Conservation (phyloP, 2,329 filamentous ascomycete genomes). For the Leptographium wingfieldii region DNA sequence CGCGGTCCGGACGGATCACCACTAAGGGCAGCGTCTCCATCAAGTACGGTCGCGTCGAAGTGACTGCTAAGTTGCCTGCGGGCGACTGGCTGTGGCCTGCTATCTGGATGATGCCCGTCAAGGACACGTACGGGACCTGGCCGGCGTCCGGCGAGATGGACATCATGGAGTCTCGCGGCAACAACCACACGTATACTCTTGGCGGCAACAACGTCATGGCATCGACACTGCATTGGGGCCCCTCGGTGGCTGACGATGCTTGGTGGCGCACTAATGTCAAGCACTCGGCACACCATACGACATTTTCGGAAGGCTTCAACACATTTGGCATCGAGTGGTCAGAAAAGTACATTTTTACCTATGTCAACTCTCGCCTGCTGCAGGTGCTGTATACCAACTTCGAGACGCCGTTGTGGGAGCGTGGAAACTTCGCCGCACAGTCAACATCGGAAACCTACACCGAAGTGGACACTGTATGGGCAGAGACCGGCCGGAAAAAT, state of each 20-base stretch:
- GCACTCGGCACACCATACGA: constrained; percentile 60
- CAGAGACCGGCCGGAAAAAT: constrained; percentile 42
- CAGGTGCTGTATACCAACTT: constrained; percentile 75
- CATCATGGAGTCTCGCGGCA: constrained; percentile 68
- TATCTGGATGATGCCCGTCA: constrained; percentile 78
- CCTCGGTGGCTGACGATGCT: constrained; percentile 55
- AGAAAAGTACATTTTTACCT: constrained; percentile 79
- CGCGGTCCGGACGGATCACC: constrained; percentile 66
- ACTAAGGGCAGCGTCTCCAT: constrained; percentile 58
- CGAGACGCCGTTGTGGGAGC: constrained; percentile 52
- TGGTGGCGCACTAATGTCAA: constrained; percentile 81
- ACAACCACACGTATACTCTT: constrained; percentile 63
- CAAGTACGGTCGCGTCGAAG: constrained; percentile 72
- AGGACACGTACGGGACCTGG: constrained; percentile 63
- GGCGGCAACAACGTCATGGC: constrained; percentile 74
- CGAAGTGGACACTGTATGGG: constrained; percentile 51
- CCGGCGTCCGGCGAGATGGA: constrained; percentile 75
- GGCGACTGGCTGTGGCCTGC: constrained; percentile 87
- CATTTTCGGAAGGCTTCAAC: constrained; percentile 57
- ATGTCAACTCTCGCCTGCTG: constrained; percentile 66
- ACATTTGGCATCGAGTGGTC: constrained; percentile 78
- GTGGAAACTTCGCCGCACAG: constrained; percentile 53
- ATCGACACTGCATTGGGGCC: constrained; percentile 74
- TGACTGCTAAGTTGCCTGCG: constrained; percentile 59
- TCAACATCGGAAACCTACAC: constrained; percentile 48